A percentile compares a stretch with the other conserved stretches of the same genome.
These are phyloP conservation scores for Neohortaea acidophila DNA, from an alignment of 495 filamentous ascomycete genomes.

Conservation along the genomic window DNA sequence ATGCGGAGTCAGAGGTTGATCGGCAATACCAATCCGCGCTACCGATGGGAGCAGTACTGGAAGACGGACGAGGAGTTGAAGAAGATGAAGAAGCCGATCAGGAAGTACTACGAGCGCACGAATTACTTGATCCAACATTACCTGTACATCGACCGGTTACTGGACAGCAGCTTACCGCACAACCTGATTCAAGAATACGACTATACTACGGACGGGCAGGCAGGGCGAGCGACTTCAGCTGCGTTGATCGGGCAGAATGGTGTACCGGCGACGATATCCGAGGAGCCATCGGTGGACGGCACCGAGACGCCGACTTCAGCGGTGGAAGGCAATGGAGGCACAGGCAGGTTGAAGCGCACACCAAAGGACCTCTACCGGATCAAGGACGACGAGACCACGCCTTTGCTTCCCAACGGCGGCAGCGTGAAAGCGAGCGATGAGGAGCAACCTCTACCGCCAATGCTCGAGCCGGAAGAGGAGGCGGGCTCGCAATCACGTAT, in stretches of 20 bases:
- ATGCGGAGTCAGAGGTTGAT: conserved; percentile 68
- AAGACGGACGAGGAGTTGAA: conserved; percentile 52
- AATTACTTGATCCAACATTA: conserved; percentile 78
- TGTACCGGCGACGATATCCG: conserved; percentile 16
- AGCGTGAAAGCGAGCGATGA: conserved; percentile 26
- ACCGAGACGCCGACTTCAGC: no score
- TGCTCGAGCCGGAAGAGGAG: conserved; percentile 19
- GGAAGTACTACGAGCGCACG: conserved; percentile 68
- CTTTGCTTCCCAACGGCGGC: conserved; percentile 35
- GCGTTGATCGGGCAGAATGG: conserved; percentile 23
- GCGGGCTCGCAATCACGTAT: conserved; percentile 49
- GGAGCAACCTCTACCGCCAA: conserved; percentile 6
- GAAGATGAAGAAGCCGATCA: conserved; percentile 48
- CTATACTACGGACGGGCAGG: not conserved
- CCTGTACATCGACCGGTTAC: conserved; percentile 75
- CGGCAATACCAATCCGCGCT: conserved; percentile 59
- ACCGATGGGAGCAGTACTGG: conserved; percentile 61
- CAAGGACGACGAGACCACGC: conserved; percentile 40
- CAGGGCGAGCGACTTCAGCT: not conserved
- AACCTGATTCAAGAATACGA: conserved; percentile 78
- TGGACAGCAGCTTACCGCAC: conserved; percentile 77
- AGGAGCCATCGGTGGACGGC: conserved; percentile 6
- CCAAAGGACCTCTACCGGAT: conserved; percentile 66
- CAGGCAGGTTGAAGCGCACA: conserved; percentile 53
- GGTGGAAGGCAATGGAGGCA: conserved; percentile 10